Evolutionary conservation across 2,329 filamentous ascomycete species (phyloP).

Genomic region (Cercospora zeae-maydis): DNA sequence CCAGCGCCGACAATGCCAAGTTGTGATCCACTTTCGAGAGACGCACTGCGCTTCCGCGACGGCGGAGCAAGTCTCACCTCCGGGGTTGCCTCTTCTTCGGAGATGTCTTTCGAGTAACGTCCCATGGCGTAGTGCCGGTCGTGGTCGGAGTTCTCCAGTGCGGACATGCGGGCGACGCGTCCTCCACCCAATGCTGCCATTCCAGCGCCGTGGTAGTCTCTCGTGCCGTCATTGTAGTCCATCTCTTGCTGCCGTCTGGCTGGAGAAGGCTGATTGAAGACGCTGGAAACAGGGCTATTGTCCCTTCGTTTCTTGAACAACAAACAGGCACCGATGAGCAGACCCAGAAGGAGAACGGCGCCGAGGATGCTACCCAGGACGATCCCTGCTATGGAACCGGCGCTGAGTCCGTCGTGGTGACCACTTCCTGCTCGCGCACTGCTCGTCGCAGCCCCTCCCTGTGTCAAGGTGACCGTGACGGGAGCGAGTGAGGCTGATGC

Average conservation of each 20-base stretch:
- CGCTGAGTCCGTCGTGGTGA: constrained; percentile 66
- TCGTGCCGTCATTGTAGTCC: constrained; percentile 42
- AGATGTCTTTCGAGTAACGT: constrained; percentile 53
- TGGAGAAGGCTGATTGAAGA: constrained; percentile 87
- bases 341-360: constrained; percentile 62
- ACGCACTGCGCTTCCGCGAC: constrained; percentile 68
- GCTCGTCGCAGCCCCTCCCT: constrained; percentile 34
- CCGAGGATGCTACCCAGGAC: constrained; percentile 77
- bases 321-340: constrained; percentile 59
- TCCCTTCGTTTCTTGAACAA: constrained; percentile 54
- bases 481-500: constrained; percentile 61
- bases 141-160: constrained; percentile 71
- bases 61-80: constrained; percentile 60
- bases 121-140: constrained; percentile 28
- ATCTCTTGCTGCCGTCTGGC: constrained; percentile 41
- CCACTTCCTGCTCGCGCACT: constrained; percentile 40
- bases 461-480: constrained; percentile 61
- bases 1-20: constrained; percentile 45
- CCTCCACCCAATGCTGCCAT: constrained; percentile 79
- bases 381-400: constrained; percentile 84
- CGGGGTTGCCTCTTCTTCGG: constrained; percentile 54
- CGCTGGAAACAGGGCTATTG: constrained; percentile 63
- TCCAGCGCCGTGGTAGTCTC: constrained; percentile 43
- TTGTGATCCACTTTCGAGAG: constrained; percentile 78
- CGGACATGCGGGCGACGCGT: constrained; percentile 92